phyloP scores from a whole-genome alignment of 73 alveolate genomes.

The Paramecium tetraurelia region DNA sequence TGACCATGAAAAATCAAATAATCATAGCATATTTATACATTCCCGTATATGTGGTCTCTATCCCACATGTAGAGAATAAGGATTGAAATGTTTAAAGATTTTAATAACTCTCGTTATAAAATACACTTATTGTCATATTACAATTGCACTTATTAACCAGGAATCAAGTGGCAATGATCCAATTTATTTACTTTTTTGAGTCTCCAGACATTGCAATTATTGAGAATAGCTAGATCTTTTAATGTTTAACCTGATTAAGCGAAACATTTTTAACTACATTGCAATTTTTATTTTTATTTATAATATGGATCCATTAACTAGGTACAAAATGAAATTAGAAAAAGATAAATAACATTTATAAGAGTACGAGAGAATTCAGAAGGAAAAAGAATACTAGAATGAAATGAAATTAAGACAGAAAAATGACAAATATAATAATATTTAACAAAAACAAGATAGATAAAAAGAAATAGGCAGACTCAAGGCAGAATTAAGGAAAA shows the following conservation, averaged over 20 bases:
- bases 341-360: neutral
- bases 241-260: conserved; percentile 20
- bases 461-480: neutral
- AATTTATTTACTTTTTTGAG: neutral
- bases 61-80: neutral
- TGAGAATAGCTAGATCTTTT: neutral
- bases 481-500: neutral
- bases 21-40: neutral
- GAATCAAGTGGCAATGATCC: neutral
- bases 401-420: neutral
- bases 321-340: conserved; percentile 19
- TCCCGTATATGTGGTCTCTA: neutral
- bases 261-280: neutral
- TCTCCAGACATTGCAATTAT: conserved; percentile 39
- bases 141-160: neutral
- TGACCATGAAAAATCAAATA: neutral
- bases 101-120: neutral
- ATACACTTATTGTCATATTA: neutral
- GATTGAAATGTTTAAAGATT: neutral
- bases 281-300: neutral
- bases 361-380: neutral
- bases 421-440: neutral
- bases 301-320: neutral
- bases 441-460: neutral
- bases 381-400: neutral